phyloP scores from a whole-genome alignment of 1,284 basidiomycete species.

The Moniliella sp. region DNA sequence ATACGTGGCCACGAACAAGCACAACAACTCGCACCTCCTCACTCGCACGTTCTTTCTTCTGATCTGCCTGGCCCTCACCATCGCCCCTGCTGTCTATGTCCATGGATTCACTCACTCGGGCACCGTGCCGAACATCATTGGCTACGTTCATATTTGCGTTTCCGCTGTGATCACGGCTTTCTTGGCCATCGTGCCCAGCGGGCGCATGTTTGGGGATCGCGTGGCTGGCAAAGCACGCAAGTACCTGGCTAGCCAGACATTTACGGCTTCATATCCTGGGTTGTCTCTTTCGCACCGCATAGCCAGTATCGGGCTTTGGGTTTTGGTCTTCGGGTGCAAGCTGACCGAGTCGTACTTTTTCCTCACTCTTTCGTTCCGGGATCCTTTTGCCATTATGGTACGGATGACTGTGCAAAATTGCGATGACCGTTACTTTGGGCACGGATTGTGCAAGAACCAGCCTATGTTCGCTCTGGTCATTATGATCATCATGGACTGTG shows the following conservation, averaged over 20 bases:
- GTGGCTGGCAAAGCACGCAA: conserved; percentile 32
- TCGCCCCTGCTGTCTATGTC: conserved; percentile 29
- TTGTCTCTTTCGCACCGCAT: conserved; percentile 17
- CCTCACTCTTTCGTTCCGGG: conserved; percentile 31
- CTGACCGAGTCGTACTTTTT: conserved; percentile 34
- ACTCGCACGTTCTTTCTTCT: conserved; percentile 26
- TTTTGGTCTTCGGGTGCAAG: conserved; percentile 32
- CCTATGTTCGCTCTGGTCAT: conserved; percentile 26
- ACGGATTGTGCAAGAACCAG: conserved; percentile 25
- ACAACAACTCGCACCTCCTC: conserved; percentile 32
- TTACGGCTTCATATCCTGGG: conserved; percentile 28
- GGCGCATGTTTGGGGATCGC: conserved; percentile 31
- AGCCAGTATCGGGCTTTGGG: conserved; percentile 27
- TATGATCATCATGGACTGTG: conserved; percentile 32
- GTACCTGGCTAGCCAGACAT: conserved; percentile 33
- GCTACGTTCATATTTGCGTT: conserved; percentile 21
- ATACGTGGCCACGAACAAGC: conserved; percentile 32
- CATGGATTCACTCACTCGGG: conserved; percentile 21
- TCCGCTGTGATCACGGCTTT: conserved; percentile 24
- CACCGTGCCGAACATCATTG: conserved; percentile 16
- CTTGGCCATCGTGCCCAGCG: conserved; percentile 28
- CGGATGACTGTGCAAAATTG: conserved; percentile 28
- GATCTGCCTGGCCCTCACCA: conserved; percentile 25
- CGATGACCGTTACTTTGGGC: conserved; percentile 32
- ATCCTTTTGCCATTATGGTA: conserved; percentile 31